Conservation (phyloP, 2,329 filamentous ascomycete genomes). For the Aspergillus alliaceus region DNA sequence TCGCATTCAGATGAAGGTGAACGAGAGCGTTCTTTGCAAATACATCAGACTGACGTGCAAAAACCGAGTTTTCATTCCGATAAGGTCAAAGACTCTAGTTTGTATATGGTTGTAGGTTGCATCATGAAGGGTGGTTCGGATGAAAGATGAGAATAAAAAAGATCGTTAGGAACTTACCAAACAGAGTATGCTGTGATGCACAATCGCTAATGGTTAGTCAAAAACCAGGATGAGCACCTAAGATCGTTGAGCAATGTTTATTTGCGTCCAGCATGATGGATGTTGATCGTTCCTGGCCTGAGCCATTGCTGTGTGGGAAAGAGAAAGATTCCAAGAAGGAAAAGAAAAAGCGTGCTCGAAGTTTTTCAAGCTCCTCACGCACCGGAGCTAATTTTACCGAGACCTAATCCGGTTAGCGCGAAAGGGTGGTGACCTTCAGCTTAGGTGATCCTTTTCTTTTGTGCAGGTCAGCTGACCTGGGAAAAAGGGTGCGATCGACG, state of each 20-base stretch:
- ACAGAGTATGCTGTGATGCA: not conserved
- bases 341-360: conserved; percentile 21
- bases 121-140: conserved; percentile 59
- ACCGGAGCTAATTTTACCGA: conserved; percentile 32
- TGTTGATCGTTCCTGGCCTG: not conserved
- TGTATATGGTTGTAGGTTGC: conserved; percentile 72
- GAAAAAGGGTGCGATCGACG: conserved; percentile 2
- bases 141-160: conserved; percentile 2
- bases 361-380: conserved; percentile 33
- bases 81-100: conserved; percentile 97
- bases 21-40: conserved; percentile 9
- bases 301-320: conserved; percentile 16
- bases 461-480: not conserved
- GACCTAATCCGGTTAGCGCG: not conserved
- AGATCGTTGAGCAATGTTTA: not conserved
- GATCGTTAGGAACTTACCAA: conserved; percentile 28
- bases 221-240: not conserved
- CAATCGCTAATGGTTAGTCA: not conserved
- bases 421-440: not conserved
- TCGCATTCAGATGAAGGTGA: conserved; percentile 1
- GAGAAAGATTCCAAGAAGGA: conserved; percentile 17
- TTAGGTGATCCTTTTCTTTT: not conserved
- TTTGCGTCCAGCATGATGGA: not conserved
- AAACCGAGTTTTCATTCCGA: conserved; percentile 74
- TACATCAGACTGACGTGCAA: conserved; percentile 89